Evolutionary conservation across 129 eudicot species (phyloP).

Genomic region (Daucus carota): DNA sequence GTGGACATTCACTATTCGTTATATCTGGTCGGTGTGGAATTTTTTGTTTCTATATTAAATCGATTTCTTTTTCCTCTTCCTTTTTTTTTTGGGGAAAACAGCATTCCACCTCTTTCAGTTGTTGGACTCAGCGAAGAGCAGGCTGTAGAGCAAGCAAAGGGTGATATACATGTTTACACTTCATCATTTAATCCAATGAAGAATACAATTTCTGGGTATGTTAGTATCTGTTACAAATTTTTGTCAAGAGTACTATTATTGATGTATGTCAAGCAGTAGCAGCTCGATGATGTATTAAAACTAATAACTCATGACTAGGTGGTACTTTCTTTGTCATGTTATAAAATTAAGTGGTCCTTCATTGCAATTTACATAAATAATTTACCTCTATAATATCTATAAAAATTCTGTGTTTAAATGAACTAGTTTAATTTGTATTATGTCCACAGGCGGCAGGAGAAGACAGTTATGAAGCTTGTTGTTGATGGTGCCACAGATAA

Average conservation of each 20-base stretch:
- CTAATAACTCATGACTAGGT: background rate
- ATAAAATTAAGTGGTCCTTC: background rate
- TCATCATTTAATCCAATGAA: slow-evolving; percentile 92
- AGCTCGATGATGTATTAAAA: background rate
- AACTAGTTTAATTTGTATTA: background rate
- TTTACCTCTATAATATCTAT: background rate
- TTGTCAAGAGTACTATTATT: background rate
- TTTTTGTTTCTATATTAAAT: background rate
- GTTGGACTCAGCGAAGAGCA: slow-evolving; percentile 94
- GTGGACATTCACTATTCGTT: background rate
- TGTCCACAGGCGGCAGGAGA: slow-evolving; percentile 70
- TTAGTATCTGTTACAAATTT: background rate
- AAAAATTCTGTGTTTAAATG: background rate
- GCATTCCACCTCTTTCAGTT: slow-evolving; percentile 98
- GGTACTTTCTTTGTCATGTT: background rate
- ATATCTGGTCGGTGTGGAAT: background rate
- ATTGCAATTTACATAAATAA: background rate
- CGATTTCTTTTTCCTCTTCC: slow-evolving; percentile 9
- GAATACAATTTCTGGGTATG: slow-evolving; percentile 91
- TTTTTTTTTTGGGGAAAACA: slow-evolving; percentile 7
- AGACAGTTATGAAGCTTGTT: slow-evolving; percentile 84
- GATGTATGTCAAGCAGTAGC: background rate
- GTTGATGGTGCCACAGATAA: slow-evolving; percentile 88
- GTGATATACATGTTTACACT: slow-evolving; percentile 76
- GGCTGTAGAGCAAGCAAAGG: slow-evolving; percentile 74